Evolutionary conservation across 352 stramenopile species (phyloP), one percentile per base, ranked within the genome.

Genomic region (Thalassiosira sp.): DNA sequence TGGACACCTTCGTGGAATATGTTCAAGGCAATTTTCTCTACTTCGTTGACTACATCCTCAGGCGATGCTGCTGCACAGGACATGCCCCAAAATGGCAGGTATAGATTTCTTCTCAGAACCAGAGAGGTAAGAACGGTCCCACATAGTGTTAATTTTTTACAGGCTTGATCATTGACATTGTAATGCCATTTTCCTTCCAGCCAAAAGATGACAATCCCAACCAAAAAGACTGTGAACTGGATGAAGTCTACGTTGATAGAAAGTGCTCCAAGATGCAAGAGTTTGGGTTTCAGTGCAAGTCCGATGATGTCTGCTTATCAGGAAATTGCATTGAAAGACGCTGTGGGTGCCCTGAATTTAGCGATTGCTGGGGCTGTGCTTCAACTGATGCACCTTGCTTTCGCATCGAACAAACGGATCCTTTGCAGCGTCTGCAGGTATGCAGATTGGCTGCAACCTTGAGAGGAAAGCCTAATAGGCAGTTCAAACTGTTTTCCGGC

Each of bases 221-320:
- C n/a, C n/a, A n/a, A n/a, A n/a, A n/a, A 35, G 46, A 35, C 5
- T 56, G 46, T n/a, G 24, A 24, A 56, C 46, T 56, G 3, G 46
- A 56, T 27, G 7, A 56, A 56, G 24, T 31, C 46, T 56, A 31
- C n/a, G 46, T 31, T 16, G 20, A 28, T 16, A 56, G 2, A 16
- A 33, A 35, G 15, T 56, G 46, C 15, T 2, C 3, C 22, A 48
- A 6, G 13, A 48, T 48, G 40, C 7, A 40, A 22, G 49, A 59
- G 25, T 42, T 40, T 59, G 49, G 49, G n/a, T 40, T 5, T 11
- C 6, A 3, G 2, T 59, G 49, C 25, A 24, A 59, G 3, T 11
- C 6, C 37, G 18, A 40, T 40, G 49, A 59, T 18, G 11, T 24
- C 1, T 59, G 49, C 15, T 59, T 59, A 6, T 40, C 49, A 16